phyloP scores from a whole-genome alignment of 2,329 filamentous ascomycete species.

The Colletotrichum eremochloae region DNA sequence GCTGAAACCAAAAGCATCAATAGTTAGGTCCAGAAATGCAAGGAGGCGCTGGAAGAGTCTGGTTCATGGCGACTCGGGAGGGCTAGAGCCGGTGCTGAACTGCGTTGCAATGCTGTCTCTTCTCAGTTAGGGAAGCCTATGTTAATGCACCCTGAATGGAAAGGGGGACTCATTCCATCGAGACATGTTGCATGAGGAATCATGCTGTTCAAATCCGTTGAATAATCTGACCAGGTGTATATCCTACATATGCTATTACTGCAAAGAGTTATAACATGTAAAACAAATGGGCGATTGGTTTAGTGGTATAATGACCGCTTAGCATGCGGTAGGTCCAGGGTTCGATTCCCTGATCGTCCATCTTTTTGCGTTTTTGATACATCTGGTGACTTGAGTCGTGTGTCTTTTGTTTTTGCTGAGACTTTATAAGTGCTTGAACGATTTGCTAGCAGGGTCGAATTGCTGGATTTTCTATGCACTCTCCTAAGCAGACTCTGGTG shows the following conservation, averaged over 20 bases:
- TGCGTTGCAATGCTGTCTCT: background rate
- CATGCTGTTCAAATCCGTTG: background rate
- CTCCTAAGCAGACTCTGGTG: no score
- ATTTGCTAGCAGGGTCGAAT: background rate
- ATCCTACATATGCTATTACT: no score
- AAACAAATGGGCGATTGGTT: conserved; percentile 7
- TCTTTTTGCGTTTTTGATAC: background rate
- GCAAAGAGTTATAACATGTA: background rate
- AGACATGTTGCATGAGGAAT: background rate
- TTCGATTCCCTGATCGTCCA: conserved; percentile 27
- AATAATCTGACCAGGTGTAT: no score
- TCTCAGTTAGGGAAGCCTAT: background rate
- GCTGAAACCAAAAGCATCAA: background rate
- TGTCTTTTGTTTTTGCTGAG: background rate
- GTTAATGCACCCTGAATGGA: background rate
- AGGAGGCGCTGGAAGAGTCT: background rate
- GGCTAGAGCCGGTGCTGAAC: background rate
- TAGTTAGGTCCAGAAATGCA: background rate
- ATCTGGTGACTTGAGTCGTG: background rate
- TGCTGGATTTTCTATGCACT: background rate
- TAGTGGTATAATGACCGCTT: conserved; percentile 30
- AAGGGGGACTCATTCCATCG: background rate
- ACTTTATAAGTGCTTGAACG: background rate
- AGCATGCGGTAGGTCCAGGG: conserved; percentile 28
- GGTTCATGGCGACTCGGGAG: background rate